Conservation (phyloP, 495 filamentous ascomycete genomes). For the Hyaloscypha bicolor region DNA sequence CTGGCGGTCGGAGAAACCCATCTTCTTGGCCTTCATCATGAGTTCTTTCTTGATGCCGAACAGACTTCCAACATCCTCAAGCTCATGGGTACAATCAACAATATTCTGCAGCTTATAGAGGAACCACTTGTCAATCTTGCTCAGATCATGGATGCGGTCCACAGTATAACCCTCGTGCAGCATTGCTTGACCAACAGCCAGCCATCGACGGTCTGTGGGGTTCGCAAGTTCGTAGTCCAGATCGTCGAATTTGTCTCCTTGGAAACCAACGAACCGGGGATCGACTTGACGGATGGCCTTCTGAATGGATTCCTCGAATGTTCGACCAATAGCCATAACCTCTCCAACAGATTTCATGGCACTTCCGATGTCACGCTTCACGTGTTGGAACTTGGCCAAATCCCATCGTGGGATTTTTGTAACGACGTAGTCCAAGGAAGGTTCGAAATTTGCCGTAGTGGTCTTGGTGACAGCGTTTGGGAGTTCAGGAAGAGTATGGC, state of each 20-base stretch:
- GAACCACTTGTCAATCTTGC: constrained; percentile 98
- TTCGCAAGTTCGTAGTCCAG: constrained; percentile 88
- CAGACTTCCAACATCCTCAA: constrained; percentile 85
- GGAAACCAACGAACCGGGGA: constrained; percentile 87
- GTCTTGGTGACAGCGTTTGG: constrained; percentile 98
- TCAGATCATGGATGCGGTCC: constrained; percentile 86
- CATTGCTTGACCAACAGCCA: constrained; percentile 97
- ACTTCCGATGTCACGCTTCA: constrained; percentile 94
- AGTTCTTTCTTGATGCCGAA: constrained; percentile 85
- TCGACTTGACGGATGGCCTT: constrained; percentile 98
- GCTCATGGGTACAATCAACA: constrained; percentile 82
- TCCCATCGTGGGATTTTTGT: constrained; percentile 99
- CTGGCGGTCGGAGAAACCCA: constrained; percentile 96
- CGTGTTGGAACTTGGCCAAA: constrained; percentile 96
- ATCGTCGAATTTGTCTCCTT: constrained; percentile 92
- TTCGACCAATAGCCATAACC: constrained; percentile 98
- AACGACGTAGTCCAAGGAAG: constrained; percentile 94
- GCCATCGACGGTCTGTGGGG: constrained; percentile 92
- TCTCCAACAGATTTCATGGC: constrained; percentile 99
- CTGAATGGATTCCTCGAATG: constrained; percentile 98
- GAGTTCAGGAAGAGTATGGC: constrained; percentile 90
- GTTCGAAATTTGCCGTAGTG: constrained; percentile 98
- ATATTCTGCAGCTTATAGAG: constrained; percentile 97
- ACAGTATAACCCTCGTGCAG: constrained; percentile 93
- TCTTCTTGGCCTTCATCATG: constrained; percentile 88